Evolutionary conservation across 1,139 yeast genomes (phyloP).

Genomic region (Starmera stellimalicola): DNA sequence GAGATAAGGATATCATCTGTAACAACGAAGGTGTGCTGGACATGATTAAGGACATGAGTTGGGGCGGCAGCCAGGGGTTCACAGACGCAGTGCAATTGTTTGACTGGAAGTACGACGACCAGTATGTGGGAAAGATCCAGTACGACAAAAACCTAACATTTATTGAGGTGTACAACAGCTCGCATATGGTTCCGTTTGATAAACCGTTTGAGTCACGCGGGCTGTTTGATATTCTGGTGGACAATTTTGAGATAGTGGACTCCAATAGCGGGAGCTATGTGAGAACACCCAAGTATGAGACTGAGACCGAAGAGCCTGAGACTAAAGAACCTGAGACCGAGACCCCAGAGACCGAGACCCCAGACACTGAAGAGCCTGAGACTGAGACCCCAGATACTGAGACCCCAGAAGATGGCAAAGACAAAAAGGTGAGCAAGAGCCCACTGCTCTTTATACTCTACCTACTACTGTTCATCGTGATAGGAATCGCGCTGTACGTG

Average conservation of each 20-base stretch:
- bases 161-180: conserved; percentile 62
- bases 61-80: conserved; percentile 64
- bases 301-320: conserved; percentile 5
- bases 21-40: conserved; percentile 70
- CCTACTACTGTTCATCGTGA: conserved; percentile 11
- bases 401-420: conserved; percentile 5
- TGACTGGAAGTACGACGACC: conserved; percentile 46
- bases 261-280: conserved; percentile 10
- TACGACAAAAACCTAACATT: conserved; percentile 68
- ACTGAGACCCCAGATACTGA: not conserved
- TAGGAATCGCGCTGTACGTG: conserved; percentile 12
- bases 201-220: conserved; percentile 63
- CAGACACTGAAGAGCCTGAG: conserved; percentile 3
- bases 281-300: conserved; percentile 17
- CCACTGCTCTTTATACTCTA: conserved; percentile 16
- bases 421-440: conserved; percentile 5
- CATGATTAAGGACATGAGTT: conserved; percentile 49
- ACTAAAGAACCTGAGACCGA: conserved; percentile 8
- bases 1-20: conserved; percentile 85
- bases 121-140: conserved; percentile 41
- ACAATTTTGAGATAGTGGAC: conserved; percentile 13
- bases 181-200: conserved; percentile 96
- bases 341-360: conserved; percentile 4
- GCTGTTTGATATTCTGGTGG: conserved; percentile 39
- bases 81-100: conserved; percentile 25